Percentiles rank a stretch among this genome's conserved stretches.
Conservation (phyloP, 1,139 yeast species). For the Debaryomyces sp. region DNA sequence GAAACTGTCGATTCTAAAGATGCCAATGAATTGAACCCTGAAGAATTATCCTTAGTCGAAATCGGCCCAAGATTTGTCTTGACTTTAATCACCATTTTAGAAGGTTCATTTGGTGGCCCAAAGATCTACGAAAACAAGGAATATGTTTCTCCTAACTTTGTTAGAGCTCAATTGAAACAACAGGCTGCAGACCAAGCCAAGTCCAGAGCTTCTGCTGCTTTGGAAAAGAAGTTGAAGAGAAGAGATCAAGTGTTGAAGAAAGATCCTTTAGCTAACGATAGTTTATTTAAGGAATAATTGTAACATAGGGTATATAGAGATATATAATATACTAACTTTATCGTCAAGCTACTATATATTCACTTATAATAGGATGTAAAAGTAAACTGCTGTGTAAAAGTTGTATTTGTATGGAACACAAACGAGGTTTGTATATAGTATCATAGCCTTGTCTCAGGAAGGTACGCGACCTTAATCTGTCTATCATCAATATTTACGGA, state of each 20-base stretch:
- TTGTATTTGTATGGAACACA: not conserved
- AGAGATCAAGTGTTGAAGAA: conserved; percentile 74
- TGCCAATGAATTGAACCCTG: conserved; percentile 37
- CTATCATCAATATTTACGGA: not conserved
- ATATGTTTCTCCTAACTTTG: conserved; percentile 93
- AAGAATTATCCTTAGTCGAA: conserved; percentile 79
- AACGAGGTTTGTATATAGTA: conserved; percentile 5
- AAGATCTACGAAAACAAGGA: conserved; percentile 96
- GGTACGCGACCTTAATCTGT: conserved; percentile 1
- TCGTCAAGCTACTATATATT: not conserved
- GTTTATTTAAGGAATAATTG: conserved; percentile 57
- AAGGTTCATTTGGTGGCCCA: conserved; percentile 98
- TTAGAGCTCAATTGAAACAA: conserved; percentile 84
- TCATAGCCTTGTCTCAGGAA: conserved; percentile 4
- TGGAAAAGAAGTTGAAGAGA: conserved; percentile 71
- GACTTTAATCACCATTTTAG: conserved; percentile 88
- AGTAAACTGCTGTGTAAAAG: not conserved
- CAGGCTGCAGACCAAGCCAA: conserved; percentile 81
- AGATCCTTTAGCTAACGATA: conserved; percentile 85
- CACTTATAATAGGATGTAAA: not conserved
- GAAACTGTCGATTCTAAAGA: conserved; percentile 64
- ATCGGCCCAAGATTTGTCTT: conserved; percentile 97
- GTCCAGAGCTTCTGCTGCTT: conserved; percentile 77
- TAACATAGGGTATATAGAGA: conserved; percentile 2
- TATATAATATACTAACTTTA: conserved; percentile 4